Percentiles rank a stretch among this genome's conserved stretches.
Evolutionary conservation across 2,329 filamentous ascomycete genomes (phyloP).

Genomic region (Colletotrichum limetticola): DNA sequence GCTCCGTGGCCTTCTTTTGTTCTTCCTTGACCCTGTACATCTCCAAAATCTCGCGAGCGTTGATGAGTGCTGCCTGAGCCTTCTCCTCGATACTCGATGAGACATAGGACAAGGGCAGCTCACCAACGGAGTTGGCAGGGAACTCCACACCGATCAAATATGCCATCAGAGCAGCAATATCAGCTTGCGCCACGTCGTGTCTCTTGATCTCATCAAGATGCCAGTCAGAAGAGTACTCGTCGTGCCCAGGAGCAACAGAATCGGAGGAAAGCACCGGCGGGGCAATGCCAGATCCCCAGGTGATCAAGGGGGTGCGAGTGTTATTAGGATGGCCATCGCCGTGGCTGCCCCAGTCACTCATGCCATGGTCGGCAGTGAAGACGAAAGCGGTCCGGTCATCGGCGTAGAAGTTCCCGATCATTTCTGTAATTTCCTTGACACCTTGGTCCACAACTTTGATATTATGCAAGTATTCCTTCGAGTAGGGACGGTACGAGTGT

Average conservation of each 20-base stretch:
- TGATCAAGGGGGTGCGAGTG: conserved; percentile 90
- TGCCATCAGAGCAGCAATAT: conserved; percentile 95
- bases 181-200: conserved; percentile 93
- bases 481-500: conserved; percentile 89
- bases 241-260: conserved; percentile 79
- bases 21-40: conserved; percentile 97
- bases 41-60: conserved; percentile 88
- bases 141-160: conserved; percentile 90
- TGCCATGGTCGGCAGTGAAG: conserved; percentile 97
- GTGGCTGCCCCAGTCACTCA: conserved; percentile 99
- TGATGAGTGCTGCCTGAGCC: conserved; percentile 84
- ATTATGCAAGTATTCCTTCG: conserved; percentile 93
- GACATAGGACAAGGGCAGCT: conserved; percentile 87
- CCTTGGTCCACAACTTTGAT: conserved; percentile 94
- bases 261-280: conserved; percentile 70
- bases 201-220: conserved; percentile 81
- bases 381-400: conserved; percentile 91
- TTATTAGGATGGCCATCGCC: conserved; percentile 98
- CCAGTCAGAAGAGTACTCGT: conserved; percentile 94
- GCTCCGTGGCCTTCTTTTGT: conserved; percentile 78
- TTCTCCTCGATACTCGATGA: conserved; percentile 79
- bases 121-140: conserved; percentile 95
- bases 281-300: conserved; percentile 92
- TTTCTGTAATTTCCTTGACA: conserved; percentile 81
- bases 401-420: conserved; percentile 87